phyloP scores from a whole-genome alignment of 140 eudicot genomes.

The Erigeron philadelphicus region DNA sequence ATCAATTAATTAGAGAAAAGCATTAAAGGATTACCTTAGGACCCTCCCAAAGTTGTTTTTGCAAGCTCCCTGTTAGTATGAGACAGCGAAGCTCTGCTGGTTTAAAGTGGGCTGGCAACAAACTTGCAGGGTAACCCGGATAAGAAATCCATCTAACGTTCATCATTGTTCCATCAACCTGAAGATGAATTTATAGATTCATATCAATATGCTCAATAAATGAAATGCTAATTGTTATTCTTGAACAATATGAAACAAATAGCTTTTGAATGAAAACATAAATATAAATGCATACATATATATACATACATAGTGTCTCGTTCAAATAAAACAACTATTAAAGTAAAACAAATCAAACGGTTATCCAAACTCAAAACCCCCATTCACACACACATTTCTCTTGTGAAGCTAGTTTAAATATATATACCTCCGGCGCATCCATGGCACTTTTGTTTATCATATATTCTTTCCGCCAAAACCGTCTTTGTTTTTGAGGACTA shows the following conservation, averaged over 20 bases:
- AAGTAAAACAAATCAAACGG: not conserved
- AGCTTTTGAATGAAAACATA: no score
- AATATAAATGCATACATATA: no score
- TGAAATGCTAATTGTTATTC: no score
- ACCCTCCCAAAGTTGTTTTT: slow-evolving; percentile 23
- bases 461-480: slow-evolving; percentile 25
- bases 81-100: slow-evolving; percentile 17
- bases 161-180: not conserved
- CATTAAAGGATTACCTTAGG: not conserved
- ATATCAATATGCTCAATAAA: no score
- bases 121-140: not conserved
- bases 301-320: no score
- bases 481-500: slow-evolving; percentile 25
- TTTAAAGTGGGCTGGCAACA: slow-evolving; percentile 17
- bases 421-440: slow-evolving; percentile 2
- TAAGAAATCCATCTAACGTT: slow-evolving; percentile 14
- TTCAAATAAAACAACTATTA: no score
- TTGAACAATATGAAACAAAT: no score
- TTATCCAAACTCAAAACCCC: no score
- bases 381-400: no score
- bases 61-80: not conserved
- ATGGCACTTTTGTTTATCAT: not conserved
- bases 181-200: not conserved
- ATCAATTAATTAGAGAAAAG: no score
- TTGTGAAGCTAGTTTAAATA: not conserved